Conservation (phyloP, 2,329 filamentous ascomycete genomes). For the Pezicula radicicola region DNA sequence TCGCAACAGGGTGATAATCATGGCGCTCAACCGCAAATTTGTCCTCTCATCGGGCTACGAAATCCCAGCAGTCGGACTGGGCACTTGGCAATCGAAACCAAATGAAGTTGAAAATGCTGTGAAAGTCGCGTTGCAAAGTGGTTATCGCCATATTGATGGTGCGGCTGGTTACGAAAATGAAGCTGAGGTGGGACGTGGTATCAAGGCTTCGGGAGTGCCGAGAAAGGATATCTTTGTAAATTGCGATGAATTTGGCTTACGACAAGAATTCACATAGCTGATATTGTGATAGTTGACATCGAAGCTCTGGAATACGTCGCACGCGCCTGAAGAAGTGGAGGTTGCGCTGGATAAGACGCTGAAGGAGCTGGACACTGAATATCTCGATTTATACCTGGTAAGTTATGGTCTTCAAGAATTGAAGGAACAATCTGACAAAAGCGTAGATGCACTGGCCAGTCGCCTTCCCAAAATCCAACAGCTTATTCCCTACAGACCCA, state of each 20-base stretch:
- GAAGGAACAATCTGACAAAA: constrained; percentile 42
- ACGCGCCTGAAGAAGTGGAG: constrained; percentile 23
- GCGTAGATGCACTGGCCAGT: constrained; percentile 61
- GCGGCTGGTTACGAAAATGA: constrained; percentile 20
- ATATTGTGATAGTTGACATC: constrained; percentile 38
- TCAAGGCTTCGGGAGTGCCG: constrained; percentile 28
- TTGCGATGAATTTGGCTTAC: neutral
- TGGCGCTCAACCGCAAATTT: constrained; percentile 30
- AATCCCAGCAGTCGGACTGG: constrained; percentile 35
- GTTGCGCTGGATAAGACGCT: constrained; percentile 24
- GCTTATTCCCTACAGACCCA: constrained; percentile 34
- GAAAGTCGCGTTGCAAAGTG: constrained; percentile 49
- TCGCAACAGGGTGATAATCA: constrained; percentile 3
- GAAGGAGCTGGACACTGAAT: constrained; percentile 29
- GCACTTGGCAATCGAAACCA: constrained; percentile 39
- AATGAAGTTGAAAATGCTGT: constrained; percentile 44
- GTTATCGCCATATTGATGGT: constrained; percentile 39
- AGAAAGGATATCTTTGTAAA: constrained; percentile 37
- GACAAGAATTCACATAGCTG: constrained; percentile 42
- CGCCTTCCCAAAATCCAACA: constrained; percentile 36
- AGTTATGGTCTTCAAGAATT: constrained; percentile 36
- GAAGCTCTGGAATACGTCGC: constrained; percentile 53
- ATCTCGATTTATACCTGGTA: constrained; percentile 32
- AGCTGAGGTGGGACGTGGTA: constrained; percentile 35
- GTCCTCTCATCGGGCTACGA: constrained; percentile 34